A percentile compares a stretch with the other conserved stretches of the same genome.
Conservation (phyloP, 2,329 filamentous ascomycete species). For the Dothistroma septosporum region DNA sequence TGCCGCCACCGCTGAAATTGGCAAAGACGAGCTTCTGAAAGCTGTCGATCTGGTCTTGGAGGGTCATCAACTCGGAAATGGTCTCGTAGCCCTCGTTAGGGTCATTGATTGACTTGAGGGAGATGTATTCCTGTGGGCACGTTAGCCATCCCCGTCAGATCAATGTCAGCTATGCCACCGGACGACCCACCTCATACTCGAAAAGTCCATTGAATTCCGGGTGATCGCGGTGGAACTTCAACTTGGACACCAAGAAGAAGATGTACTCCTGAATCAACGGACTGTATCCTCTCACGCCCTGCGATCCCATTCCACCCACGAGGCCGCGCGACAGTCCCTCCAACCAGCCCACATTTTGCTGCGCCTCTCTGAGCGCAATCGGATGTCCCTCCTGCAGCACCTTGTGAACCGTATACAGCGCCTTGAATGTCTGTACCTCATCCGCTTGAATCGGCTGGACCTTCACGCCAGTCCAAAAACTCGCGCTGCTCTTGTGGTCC, state of each 20-base stretch:
- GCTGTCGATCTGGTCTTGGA: slow-evolving; percentile 97
- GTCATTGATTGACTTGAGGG: slow-evolving; percentile 95
- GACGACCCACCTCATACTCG: slow-evolving; percentile 66
- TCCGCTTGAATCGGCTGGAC: slow-evolving; percentile 99
- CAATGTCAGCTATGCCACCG: background rate
- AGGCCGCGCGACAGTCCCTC: slow-evolving; percentile 85
- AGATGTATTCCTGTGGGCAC: slow-evolving; percentile 71
- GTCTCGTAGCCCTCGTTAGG: slow-evolving; percentile 97
- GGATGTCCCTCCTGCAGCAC: slow-evolving; percentile 96
- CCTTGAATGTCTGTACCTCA: slow-evolving; percentile 98
- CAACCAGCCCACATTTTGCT: slow-evolving; percentile 84
- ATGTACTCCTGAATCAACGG: slow-evolving; percentile 96
- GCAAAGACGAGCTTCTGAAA: slow-evolving; percentile 99
- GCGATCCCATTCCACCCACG: slow-evolving; percentile 71
- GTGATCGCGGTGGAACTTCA: slow-evolving; percentile 94
- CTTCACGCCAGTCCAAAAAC: slow-evolving; percentile 98
- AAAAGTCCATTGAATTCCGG: slow-evolving; percentile 98
- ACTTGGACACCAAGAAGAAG: slow-evolving; percentile 87
- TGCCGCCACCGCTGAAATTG: slow-evolving; percentile 83
- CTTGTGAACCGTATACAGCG: slow-evolving; percentile 94
- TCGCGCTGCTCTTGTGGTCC: slow-evolving; percentile 93
- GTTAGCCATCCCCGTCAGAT: background rate
- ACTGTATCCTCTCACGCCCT: slow-evolving; percentile 63
- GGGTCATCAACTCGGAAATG: slow-evolving; percentile 89
- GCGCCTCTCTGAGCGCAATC: slow-evolving; percentile 77